A percentile compares a stretch with the other conserved stretches of the same genome.
phyloP scores from a whole-genome alignment of 192 early-diverging fungal species.

The Chytriomyces sp. region DNA sequence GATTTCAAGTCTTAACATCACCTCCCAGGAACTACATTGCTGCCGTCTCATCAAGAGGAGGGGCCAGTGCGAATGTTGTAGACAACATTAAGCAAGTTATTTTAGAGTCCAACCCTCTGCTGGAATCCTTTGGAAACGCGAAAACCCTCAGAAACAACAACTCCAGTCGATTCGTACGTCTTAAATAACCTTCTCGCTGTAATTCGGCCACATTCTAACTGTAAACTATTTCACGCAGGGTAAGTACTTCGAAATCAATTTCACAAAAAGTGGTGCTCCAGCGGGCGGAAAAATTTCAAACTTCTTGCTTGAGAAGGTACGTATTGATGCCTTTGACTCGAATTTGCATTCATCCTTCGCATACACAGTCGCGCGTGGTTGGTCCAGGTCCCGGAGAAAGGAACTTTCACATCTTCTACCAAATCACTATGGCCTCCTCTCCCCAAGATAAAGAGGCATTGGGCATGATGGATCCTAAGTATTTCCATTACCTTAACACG shows the following conservation, averaged over 20 bases:
- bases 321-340: not conserved
- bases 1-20: not conserved
- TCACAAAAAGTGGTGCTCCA: constrained; percentile 88
- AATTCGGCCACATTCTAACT: not conserved
- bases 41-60: constrained; percentile 81
- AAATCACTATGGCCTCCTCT: constrained; percentile 45
- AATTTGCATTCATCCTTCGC: not conserved
- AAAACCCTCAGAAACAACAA: constrained; percentile 99
- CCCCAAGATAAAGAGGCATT: constrained; percentile 46
- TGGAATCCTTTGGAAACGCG: constrained; percentile 98
- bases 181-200: not conserved
- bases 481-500: constrained; percentile 53
- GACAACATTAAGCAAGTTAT: constrained; percentile 98
- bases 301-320: constrained; percentile 93
- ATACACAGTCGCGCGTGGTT: constrained; percentile 82
- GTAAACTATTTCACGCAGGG: constrained; percentile 58
- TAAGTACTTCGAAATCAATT: constrained; percentile 99
- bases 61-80: constrained; percentile 66
- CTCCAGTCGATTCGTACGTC: constrained; percentile 88
- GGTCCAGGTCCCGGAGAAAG: constrained; percentile 91
- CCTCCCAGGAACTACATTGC: constrained; percentile 93
- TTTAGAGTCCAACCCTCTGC: constrained; percentile 95
- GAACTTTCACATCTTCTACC: constrained; percentile 95
- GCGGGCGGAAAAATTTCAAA: constrained; percentile 97
- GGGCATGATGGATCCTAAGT: constrained; percentile 58